phyloP scores from a whole-genome alignment of 331 rosid species.

The Ulmus americana region DNA sequence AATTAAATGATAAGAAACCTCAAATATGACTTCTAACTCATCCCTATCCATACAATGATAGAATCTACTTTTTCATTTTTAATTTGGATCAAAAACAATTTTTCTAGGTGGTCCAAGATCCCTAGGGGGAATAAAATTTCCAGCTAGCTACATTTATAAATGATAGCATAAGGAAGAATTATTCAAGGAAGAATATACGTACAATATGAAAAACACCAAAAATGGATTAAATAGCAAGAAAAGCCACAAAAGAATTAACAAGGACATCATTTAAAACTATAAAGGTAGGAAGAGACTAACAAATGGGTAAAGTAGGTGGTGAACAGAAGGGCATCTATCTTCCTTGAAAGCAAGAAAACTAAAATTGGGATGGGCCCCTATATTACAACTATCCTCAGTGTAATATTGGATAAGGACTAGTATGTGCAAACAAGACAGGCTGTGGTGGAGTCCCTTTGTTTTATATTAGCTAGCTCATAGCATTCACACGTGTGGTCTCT shows the following conservation, averaged over 20 bases:
- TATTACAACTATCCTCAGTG: not conserved
- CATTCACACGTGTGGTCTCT: constrained; percentile 2
- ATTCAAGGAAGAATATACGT: not conserved
- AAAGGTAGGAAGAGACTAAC: constrained; percentile 7
- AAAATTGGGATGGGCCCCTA: constrained; percentile 17
- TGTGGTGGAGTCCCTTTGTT: constrained; percentile 6
- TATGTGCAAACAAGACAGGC: constrained; percentile 11
- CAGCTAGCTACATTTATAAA: not conserved
- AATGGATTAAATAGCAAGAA: not conserved
- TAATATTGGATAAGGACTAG: constrained; percentile 6
- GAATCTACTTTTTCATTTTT: not conserved
- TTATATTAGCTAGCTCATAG: not conserved
- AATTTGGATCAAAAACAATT: not conserved
- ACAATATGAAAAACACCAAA: not conserved
- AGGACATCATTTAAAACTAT: not conserved
- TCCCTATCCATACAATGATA: not conserved
- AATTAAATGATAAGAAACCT: not conserved
- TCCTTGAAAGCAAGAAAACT: constrained; percentile 13
- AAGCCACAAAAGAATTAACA: not conserved
- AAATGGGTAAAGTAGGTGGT: not conserved
- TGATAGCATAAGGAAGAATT: not conserved
- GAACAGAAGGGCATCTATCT: constrained; percentile 5
- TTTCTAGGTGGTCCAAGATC: constrained; percentile 10
- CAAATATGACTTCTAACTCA: not conserved
- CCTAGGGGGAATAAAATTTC: not conserved